Conservation (phyloP, 2,329 filamentous ascomycete genomes). For the Ambrosiella cleistominuta region DNA sequence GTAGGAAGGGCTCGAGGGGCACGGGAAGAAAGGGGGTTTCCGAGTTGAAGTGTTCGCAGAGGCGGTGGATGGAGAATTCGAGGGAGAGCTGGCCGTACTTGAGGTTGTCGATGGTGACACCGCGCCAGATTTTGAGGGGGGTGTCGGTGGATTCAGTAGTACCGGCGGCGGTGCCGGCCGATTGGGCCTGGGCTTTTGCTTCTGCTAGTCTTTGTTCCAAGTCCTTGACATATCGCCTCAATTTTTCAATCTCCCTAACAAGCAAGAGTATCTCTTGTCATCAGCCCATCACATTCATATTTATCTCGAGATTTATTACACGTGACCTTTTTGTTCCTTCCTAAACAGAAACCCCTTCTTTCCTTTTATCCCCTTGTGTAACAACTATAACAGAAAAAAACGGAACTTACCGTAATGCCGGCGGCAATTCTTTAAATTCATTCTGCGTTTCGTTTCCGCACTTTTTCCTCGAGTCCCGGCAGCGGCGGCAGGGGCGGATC, state of each 20-base stretch:
- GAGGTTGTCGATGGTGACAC: slow-evolving; percentile 6
- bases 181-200: not conserved
- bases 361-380: no score
- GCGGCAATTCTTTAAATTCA: slow-evolving; percentile 7
- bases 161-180: not conserved
- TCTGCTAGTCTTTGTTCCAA: not conserved
- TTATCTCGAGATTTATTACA: no score
- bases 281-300: no score
- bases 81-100: slow-evolving; percentile 10
- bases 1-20: slow-evolving; percentile 3
- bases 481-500: slow-evolving; percentile 6
- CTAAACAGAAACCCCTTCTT: no score
- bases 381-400: not conserved
- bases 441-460: slow-evolving; percentile 9
- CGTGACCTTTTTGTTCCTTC: no score
- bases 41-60: not conserved
- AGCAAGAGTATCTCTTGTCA: not conserved
- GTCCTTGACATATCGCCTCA: slow-evolving; percentile 3
- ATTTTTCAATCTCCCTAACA: slow-evolving; percentile 7
- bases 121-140: slow-evolving; percentile 8
- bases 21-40: slow-evolving; percentile 4
- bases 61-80: slow-evolving; percentile 6
- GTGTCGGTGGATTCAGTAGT: not conserved
- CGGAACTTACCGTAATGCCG: slow-evolving; percentile 1
- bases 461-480: not conserved